A percentile compares a stretch with the other conserved stretches of the same genome.
Conservation (phyloP, 1,284 basidiomycete genomes). For the Pyrrhoderma lamaoense region DNA sequence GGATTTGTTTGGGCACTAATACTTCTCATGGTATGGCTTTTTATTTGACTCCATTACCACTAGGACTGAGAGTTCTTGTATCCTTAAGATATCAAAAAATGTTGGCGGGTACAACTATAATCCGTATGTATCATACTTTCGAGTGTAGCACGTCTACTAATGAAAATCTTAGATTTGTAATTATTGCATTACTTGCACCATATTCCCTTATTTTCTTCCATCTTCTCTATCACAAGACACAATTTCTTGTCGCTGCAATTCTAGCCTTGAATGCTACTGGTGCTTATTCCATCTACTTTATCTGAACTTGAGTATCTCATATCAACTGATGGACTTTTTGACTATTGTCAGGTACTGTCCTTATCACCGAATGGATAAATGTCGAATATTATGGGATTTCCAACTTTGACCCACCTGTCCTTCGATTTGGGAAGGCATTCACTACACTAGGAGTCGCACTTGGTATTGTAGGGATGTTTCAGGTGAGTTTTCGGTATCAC, state of each 20-base stretch:
- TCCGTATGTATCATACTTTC: slow-evolving; percentile 22
- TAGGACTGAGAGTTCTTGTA: slow-evolving; percentile 1
- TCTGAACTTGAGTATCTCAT: background rate
- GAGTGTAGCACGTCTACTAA: background rate
- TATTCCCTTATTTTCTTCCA: slow-evolving; percentile 25
- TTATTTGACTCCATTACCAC: slow-evolving; percentile 5
- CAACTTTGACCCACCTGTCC: slow-evolving; percentile 24
- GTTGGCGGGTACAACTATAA: slow-evolving; percentile 31
- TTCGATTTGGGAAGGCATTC: slow-evolving; percentile 24
- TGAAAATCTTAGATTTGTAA: slow-evolving; percentile 19
- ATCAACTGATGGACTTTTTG: too few relatives aligned
- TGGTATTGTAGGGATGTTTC: slow-evolving; percentile 26
- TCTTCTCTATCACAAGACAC: slow-evolving; percentile 26
- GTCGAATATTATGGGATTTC: slow-evolving; percentile 21
- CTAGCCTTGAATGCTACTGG: slow-evolving; percentile 27
- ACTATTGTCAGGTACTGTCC: slow-evolving; percentile 14
- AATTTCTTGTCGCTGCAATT: slow-evolving; percentile 21
- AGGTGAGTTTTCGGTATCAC: slow-evolving; percentile 16
- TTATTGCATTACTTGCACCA: slow-evolving; percentile 22
- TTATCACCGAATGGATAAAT: slow-evolving; percentile 26
- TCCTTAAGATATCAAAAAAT: slow-evolving; percentile 26
- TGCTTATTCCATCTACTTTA: background rate
- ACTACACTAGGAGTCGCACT: slow-evolving; percentile 28
- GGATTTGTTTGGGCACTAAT: slow-evolving; percentile 22
- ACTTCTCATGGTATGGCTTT: slow-evolving; percentile 20